phyloP scores from a whole-genome alignment of 1,139 yeast genomes.

The Yamadazyma diddensiae region DNA sequence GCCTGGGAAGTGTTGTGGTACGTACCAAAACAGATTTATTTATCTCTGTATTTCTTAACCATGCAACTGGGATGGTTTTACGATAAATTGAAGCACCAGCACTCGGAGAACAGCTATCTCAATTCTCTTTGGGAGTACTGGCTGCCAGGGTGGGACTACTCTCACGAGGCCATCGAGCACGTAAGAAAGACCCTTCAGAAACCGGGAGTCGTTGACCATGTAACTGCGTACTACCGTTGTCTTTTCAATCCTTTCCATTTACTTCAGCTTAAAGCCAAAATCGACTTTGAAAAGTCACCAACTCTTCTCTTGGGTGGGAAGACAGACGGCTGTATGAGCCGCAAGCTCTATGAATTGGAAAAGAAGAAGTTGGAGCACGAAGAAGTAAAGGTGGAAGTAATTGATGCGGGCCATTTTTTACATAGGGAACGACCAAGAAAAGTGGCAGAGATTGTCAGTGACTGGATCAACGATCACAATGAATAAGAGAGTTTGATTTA shows the following conservation, averaged over 20 bases:
- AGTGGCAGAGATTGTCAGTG: constrained; percentile 25
- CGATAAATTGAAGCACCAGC: constrained; percentile 18
- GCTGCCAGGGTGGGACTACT: constrained; percentile 41
- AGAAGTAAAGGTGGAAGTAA: constrained; percentile 27
- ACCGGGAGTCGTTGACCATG: constrained; percentile 31
- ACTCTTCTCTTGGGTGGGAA: constrained; percentile 37
- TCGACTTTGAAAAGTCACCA: constrained; percentile 41
- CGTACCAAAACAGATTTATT: constrained; percentile 35
- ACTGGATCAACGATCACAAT: constrained; percentile 22
- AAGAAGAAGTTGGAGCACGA: constrained; percentile 18
- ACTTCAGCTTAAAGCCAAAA: constrained; percentile 22
- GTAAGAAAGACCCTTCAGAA: constrained; percentile 27
- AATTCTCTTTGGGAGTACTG: constrained; percentile 37
- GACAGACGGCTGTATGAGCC: constrained; percentile 40
- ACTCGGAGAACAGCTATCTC: constrained; percentile 25
- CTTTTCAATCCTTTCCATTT: constrained; percentile 24
- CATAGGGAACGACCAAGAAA: constrained; percentile 39
- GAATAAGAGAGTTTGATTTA: neutral
- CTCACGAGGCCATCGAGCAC: constrained; percentile 24
- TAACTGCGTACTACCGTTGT: constrained; percentile 44
- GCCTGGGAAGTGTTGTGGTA: constrained; percentile 27
- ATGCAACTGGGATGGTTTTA: constrained; percentile 36
- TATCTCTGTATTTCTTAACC: constrained; percentile 38
- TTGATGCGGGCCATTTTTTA: constrained; percentile 40
- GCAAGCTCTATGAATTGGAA: constrained; percentile 26